phyloP scores from a whole-genome alignment of 2,329 filamentous ascomycete genomes.

The Diaporthe sp. region DNA sequence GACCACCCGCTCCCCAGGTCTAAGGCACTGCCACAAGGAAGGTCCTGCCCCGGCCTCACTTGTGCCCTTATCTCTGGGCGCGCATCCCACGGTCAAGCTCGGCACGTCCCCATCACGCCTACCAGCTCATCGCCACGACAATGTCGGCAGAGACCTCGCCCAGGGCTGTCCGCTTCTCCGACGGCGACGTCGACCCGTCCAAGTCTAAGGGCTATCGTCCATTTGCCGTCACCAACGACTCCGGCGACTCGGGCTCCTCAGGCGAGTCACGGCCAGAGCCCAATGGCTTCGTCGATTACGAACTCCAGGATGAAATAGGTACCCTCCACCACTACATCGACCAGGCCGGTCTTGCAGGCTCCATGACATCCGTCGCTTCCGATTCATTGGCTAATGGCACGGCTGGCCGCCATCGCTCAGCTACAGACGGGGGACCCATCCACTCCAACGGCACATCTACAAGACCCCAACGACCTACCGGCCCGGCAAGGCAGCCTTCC shows the following conservation, averaged over 20 bases:
- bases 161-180: conserved; percentile 70
- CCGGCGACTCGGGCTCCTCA: conserved; percentile 63
- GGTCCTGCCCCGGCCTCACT: background rate
- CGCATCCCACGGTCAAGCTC: background rate
- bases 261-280: conserved; percentile 61
- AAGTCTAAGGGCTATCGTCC: conserved; percentile 57
- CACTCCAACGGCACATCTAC: conserved; percentile 51
- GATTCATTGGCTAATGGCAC: conserved; percentile 59
- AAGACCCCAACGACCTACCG: conserved; percentile 76
- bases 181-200: conserved; percentile 60
- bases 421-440: conserved; percentile 48
- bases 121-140: background rate
- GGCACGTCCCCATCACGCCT: background rate
- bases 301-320: conserved; percentile 64
- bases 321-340: conserved; percentile 62
- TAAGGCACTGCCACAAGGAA: conserved; percentile 11
- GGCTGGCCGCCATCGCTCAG: conserved; percentile 56
- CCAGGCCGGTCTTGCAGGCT: conserved; percentile 54
- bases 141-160: conserved; percentile 66
- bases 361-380: conserved; percentile 59
- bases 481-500: conserved; percentile 80
- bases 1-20: conserved; percentile 9
- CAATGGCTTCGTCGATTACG: conserved; percentile 55
- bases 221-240: conserved; percentile 57
- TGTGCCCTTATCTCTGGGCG: background rate